Evolutionary conservation across 192 early-diverging fungal genomes (phyloP), one percentile per base, ranked within the genome.

Genomic region (Entomortierella chlamydospora): DNA sequence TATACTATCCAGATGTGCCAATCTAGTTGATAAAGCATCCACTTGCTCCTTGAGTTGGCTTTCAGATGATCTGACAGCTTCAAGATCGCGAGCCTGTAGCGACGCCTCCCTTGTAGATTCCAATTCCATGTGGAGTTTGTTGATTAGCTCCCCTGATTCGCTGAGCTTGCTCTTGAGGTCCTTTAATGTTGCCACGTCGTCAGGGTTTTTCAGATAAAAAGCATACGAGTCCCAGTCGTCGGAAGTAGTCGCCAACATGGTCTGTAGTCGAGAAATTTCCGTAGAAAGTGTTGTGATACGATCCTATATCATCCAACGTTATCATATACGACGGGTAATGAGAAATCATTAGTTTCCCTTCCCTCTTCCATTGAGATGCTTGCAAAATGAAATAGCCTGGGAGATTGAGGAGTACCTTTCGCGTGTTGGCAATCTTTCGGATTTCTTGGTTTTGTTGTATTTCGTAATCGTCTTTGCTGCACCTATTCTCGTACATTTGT

Each of bases 191-290:
- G 80, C 78, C 15, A 81, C 81, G 26, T 88, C 83, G 56, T 80
- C 37, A n/a, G 66, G 61, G 1, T 30, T 55, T 28, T 86, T 84
- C 0, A 83, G 81, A 54, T 83, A 87, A 52, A 87, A 81, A 41
- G 89, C 86, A 43, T 84, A 89, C 13, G 84, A 70, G 2, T 77
- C 58, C 31, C 82, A 74, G 52, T 90, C 86, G 9, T 88, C 90
- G 11, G 71, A 73, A 15, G 84, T 66, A 13, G 89, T 72, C 0
- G 87, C 76, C 11, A 85, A 57, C 58, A 82, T 84, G 18, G 82
- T 67, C 64, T 86, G 68, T 17, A 90, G 83, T 20, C 89, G 86
- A 63, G 87, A 84, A 69, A 87, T 90, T 50, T 90, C 87, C 2
- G 87, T 76, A 10, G 87, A 81, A 34, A 91, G 67, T 12, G 87